Percentiles rank a stretch among this genome's conserved stretches.
Evolutionary conservation across 208 protist genomes (phyloP).

Genomic region (Leishmania amazonensis): DNA sequence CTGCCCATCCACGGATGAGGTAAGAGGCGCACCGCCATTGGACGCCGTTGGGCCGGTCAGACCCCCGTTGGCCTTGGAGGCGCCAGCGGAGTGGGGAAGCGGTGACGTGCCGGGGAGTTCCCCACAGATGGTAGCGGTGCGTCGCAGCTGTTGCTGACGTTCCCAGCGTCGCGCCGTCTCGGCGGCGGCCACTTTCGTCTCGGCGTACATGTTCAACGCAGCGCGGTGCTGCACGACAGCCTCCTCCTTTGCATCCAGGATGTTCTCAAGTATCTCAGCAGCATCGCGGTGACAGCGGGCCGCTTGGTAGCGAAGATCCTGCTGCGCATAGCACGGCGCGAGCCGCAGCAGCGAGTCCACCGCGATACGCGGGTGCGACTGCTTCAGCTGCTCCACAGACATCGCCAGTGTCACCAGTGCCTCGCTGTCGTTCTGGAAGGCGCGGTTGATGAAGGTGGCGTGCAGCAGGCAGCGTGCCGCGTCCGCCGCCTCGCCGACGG

Average conservation of each 20-base stretch:
- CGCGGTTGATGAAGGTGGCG: constrained; percentile 72
- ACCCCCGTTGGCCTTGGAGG: not conserved
- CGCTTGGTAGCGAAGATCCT: constrained; percentile 53
- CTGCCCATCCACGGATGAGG: not conserved
- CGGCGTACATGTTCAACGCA: constrained; percentile 56
- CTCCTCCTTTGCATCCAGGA: constrained; percentile 34
- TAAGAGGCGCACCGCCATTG: not conserved
- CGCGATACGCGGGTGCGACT: constrained; percentile 52
- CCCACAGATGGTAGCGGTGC: not conserved
- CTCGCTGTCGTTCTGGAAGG: constrained; percentile 64
- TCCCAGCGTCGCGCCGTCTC: constrained; percentile 15
- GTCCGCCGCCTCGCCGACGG: constrained; percentile 38
- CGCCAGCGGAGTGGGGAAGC: not conserved
- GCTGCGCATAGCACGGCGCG: constrained; percentile 36
- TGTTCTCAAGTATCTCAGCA: constrained; percentile 54
- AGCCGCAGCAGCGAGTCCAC: constrained; percentile 57
- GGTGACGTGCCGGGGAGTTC: not conserved
- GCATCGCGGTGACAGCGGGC: constrained; percentile 72
- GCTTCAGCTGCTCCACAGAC: constrained; percentile 60
- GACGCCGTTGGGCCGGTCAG: not conserved
- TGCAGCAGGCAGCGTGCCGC: constrained; percentile 63
- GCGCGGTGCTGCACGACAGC: constrained; percentile 58
- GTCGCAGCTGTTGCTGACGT: not conserved
- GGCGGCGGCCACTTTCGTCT: constrained; percentile 12
- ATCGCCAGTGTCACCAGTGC: constrained; percentile 42